Percentiles rank a stretch among this genome's conserved stretches.
Conservation (phyloP, 345 rosid species). For the Erucastrum elatum region DNA sequence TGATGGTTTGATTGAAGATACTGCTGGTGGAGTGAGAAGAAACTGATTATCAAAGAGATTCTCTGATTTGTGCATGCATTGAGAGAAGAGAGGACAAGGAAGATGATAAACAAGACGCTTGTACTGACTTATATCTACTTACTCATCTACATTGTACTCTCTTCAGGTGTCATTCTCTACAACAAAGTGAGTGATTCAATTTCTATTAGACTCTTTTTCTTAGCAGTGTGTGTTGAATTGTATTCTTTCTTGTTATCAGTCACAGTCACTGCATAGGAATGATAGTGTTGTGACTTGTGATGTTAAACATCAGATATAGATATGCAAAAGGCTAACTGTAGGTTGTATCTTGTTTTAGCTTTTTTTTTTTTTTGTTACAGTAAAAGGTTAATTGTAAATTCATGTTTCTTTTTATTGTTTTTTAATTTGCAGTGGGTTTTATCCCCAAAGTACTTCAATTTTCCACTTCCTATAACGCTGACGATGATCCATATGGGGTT, state of each 20-base stretch:
- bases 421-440: constrained; percentile 85
- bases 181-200: constrained; percentile 76
- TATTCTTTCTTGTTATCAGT: neutral
- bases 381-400: constrained; percentile 10
- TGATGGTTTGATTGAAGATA: too few relatives aligned
- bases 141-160: constrained; percentile 76
- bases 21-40: too few relatives aligned
- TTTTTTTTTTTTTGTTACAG: neutral
- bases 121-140: constrained; percentile 83
- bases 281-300: constrained; percentile 11
- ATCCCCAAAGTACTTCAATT: constrained; percentile 87
- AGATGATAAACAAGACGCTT: constrained; percentile 75
- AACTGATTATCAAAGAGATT: neutral
- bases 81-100: constrained; percentile 29
- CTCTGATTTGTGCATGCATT: constrained; percentile 8
- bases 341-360: constrained; percentile 8
- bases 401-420: neutral
- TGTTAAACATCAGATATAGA: neutral
- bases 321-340: neutral
- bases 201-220: neutral
- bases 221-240: neutral
- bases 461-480: constrained; percentile 85
- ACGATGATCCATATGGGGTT: constrained; percentile 98
- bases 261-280: neutral
- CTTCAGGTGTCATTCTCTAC: constrained; percentile 90